Conservation (phyloP, 2,329 filamentous ascomycete genomes). For the Ilyonectria sp. region DNA sequence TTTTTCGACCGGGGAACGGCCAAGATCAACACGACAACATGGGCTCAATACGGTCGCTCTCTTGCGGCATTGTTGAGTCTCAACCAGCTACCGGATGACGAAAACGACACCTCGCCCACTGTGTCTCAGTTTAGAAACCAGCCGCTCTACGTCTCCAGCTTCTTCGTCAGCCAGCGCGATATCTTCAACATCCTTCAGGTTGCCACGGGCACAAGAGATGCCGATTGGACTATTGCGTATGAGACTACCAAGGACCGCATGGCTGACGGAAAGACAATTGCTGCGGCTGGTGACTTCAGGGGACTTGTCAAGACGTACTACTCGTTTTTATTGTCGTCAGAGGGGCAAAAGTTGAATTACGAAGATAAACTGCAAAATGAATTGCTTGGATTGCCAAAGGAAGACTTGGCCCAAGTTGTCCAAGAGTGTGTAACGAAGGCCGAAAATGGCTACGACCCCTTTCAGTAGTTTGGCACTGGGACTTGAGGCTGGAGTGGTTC, state of each 20-base stretch:
- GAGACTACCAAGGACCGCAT: constrained; percentile 58
- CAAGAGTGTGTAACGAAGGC: constrained; percentile 3
- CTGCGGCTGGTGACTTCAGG: constrained; percentile 5
- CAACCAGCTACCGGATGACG: neutral
- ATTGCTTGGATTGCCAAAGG: neutral
- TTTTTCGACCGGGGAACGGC: constrained; percentile 7
- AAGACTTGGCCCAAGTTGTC: constrained; percentile 20
- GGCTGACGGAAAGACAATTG: constrained; percentile 9
- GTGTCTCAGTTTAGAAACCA: constrained; percentile 62
- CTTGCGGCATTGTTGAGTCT: constrained; percentile 20
- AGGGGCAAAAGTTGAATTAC: constrained; percentile 11
- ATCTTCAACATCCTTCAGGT: constrained; percentile 75
- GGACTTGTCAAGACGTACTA: constrained; percentile 24
- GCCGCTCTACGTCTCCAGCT: constrained; percentile 68
- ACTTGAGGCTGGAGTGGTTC: neutral
- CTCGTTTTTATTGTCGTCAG: neutral
- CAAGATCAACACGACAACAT: constrained; percentile 23
- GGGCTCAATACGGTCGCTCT: constrained; percentile 18
- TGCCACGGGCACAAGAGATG: constrained; percentile 69
- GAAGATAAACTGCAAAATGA: constrained; percentile 21
- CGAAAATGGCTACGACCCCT: constrained; percentile 1
- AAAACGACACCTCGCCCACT: constrained; percentile 27
- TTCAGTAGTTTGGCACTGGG: neutral
- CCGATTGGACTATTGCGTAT: constrained; percentile 72
- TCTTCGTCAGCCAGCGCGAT: constrained; percentile 72